Evolutionary conservation across 2,329 filamentous ascomycete genomes (phyloP), one percentile per base, ranked within the genome.

Genomic region (Alternaria arbusti): DNA sequence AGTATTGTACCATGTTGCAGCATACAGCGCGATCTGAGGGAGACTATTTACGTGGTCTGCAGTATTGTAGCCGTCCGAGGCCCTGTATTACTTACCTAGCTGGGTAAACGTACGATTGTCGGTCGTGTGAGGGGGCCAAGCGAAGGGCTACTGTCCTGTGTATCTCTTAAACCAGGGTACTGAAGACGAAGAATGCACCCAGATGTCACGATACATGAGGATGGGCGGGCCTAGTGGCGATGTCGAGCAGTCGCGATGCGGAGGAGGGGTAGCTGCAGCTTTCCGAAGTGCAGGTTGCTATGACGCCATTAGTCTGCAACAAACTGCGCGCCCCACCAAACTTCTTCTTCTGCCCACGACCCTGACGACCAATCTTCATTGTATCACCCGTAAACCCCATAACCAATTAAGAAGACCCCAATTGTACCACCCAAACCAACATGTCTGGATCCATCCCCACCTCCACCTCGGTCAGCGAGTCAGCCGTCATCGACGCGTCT

Each of bases 401-500:
- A 56, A 47, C 10, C 36, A 59, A 45, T 40, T 30, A 49, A 23
- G 26, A 57, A 26, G 60, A 40, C 45, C 9, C 25, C 51, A 63
- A 71, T 63, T 60, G 47, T 57, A 59, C 26, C 43, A 28, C 26
- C 9, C 56, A 50, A 52, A 22, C 20, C 66, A 70, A 43, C 32
- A 78, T 77, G 75, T 72, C 75, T 20, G 57, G 57, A 46, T 60
- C 66, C 54, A 90, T 91, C 76, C 89, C 89, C 64, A 91, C 89
- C 45, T 88, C 88, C 63, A 90, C 88, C 72, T 89, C 87, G 25
- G 88, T 91, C 73, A 82, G 84, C 71, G 89, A 91, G 82, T 88
- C 86, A 59, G 85, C 87, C 75, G 88, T 92, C 79, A 91, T 92
- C 81, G 84, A 87, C 71, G 89, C 89, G 40, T 87, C 87, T 32